phyloP scores from a whole-genome alignment of 2,329 filamentous ascomycete genomes.

The Dothideomycetes sp. region DNA sequence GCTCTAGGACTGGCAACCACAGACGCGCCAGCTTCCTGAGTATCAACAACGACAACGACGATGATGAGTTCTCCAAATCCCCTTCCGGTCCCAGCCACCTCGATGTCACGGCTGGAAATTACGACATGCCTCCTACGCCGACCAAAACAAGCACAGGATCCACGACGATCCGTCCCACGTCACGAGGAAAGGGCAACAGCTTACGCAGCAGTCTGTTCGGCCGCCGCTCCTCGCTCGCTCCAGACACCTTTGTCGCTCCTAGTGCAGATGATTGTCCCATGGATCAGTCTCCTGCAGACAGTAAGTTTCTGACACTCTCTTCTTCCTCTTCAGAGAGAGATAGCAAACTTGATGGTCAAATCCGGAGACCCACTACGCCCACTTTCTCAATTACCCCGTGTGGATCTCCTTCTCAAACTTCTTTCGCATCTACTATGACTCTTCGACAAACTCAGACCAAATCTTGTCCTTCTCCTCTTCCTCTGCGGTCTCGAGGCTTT shows the following conservation, averaged over 20 bases:
- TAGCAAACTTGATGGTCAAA: slow-evolving; percentile 15
- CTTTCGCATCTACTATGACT: slow-evolving; percentile 26
- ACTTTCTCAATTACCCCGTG: slow-evolving; percentile 23
- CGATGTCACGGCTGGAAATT: slow-evolving; percentile 47
- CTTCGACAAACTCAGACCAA: slow-evolving; percentile 25
- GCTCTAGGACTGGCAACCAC: slow-evolving; percentile 39
- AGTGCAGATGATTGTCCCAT: slow-evolving; percentile 15
- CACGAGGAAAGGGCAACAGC: slow-evolving; percentile 41
- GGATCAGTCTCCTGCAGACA: slow-evolving; percentile 13
- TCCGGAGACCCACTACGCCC: slow-evolving; percentile 17
- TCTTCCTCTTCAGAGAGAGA: slow-evolving; percentile 11
- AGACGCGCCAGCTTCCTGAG: slow-evolving; percentile 66
- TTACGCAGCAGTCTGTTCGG: slow-evolving; percentile 39
- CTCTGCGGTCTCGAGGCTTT: slow-evolving; percentile 21
- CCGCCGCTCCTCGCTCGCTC: slow-evolving; percentile 32
- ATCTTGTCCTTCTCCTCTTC: slow-evolving; percentile 28
- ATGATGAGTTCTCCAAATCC: slow-evolving; percentile 37
- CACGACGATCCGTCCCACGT: slow-evolving; percentile 24
- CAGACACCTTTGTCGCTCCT: slow-evolving; percentile 35
- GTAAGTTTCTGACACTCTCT: slow-evolving; percentile 23
- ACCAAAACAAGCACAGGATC: slow-evolving; percentile 55
- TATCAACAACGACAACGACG: slow-evolving; percentile 39
- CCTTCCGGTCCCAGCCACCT: slow-evolving; percentile 35
- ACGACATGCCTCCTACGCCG: slow-evolving; percentile 86
- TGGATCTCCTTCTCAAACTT: slow-evolving; percentile 22